Conservation (phyloP, 225 moss, liverwort and hornwort genomes). For the Thuidium tamariscinum region DNA sequence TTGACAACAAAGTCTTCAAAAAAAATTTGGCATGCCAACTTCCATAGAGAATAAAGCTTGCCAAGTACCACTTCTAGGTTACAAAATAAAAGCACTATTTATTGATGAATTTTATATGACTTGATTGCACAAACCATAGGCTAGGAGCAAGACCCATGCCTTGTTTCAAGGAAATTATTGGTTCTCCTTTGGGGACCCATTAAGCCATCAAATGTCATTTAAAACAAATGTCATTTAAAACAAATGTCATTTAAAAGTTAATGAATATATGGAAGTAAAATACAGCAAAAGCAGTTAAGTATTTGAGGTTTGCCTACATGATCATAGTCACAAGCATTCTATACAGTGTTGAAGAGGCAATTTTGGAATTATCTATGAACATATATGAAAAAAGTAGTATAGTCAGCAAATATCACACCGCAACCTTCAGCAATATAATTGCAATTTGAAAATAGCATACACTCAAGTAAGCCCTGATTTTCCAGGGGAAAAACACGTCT, state of each 20-base stretch:
- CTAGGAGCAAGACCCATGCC: not conserved
- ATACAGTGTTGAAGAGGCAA: not conserved
- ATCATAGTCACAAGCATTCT: not conserved
- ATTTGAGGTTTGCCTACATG: not conserved
- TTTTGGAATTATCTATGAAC: not conserved
- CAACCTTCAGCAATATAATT: not conserved
- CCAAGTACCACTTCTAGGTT: not conserved
- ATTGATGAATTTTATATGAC: not conserved
- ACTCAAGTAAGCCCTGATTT: not conserved
- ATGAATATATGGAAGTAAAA: not conserved
- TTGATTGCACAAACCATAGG: no score
- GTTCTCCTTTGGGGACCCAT: accelerated
- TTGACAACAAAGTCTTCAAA: not conserved
- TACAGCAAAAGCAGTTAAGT: accelerated
- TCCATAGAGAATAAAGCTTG: no score
- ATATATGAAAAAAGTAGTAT: not conserved
- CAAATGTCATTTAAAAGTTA: not conserved
- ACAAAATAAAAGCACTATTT: not conserved
- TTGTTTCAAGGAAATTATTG: no score
- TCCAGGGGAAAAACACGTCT: not conserved
- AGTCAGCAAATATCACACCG: not conserved
- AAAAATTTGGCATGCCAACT: not conserved
- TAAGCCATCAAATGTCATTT: not conserved
- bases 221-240: not conserved
- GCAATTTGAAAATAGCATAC: not conserved